A percentile compares a stretch with the other conserved stretches of the same genome.
phyloP scores from a whole-genome alignment of 2,329 filamentous ascomycete genomes.

The Fusarium annulatum region DNA sequence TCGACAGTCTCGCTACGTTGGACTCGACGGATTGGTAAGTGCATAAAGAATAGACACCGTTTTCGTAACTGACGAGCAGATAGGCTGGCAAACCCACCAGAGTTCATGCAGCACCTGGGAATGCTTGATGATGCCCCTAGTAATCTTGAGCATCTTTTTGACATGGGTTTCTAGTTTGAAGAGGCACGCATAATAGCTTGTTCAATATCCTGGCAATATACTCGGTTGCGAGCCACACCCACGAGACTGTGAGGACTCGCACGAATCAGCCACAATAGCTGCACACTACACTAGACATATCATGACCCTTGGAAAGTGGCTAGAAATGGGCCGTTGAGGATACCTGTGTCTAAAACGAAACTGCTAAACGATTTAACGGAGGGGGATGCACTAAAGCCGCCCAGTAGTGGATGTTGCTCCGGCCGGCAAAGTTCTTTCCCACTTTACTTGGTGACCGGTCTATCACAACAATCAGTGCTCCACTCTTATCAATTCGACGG shows the following conservation, averaged over 20 bases:
- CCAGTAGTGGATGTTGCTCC: not conserved
- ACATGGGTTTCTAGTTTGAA: not conserved
- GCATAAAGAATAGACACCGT: fast-evolving
- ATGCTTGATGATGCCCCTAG: not conserved
- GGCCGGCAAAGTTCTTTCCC: slow-evolving; percentile 16
- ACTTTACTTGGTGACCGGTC: not conserved
- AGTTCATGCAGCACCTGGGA: slow-evolving; percentile 21
- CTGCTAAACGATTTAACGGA: fast-evolving
- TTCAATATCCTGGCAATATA: fast-evolving
- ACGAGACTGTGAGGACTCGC: fast-evolving
- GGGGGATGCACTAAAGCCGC: fast-evolving
- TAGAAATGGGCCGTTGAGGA: fast-evolving
- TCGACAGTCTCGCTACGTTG: slow-evolving; percentile 8
- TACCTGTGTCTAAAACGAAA: fast-evolving
- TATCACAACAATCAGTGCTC: not conserved
- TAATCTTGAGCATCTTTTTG: not conserved
- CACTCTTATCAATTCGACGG: not conserved
- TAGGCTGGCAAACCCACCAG: slow-evolving; percentile 13
- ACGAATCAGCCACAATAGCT: too few relatives aligned
- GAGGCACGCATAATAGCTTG: fast-evolving
- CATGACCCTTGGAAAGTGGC: fast-evolving
- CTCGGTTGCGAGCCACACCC: fast-evolving
- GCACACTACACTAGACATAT: fast-evolving
- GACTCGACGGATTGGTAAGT: slow-evolving; percentile 6
- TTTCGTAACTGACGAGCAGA: not conserved